Base-by-base conservation (phyloP, 2,329 filamentous ascomycete species). In the Alternaria conjuncta region DNA sequence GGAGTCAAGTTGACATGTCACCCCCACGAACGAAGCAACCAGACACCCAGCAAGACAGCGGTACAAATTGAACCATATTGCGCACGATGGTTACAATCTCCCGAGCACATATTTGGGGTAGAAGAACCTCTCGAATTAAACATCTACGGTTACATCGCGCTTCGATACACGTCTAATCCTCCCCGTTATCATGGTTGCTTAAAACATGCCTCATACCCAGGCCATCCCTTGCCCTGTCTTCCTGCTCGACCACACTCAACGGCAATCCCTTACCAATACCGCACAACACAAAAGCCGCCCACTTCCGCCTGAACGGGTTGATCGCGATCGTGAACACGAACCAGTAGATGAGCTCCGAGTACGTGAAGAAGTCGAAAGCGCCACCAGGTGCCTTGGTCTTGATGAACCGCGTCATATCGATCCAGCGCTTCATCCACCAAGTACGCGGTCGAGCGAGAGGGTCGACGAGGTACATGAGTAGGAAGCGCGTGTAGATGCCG, bases 251-350 rank as follows among this genome's bases (percentile, higher is more conserved):
- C 25, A 96, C 83, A 13, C 82, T 83, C 78, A 87, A 84, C 0
- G 93, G 93, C 50, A 96, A 75, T 20, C 83, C 83, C 46, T 87
- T 84, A 0, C 91, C 92, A 28, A 95, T 77, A 0, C 93, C 93
- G 63, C 91, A 91, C 71, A 96, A 89, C 15, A 96, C 92, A 75
- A 96, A 96, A 0, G 89, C 76, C 0, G 90, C 92, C 93, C 93
- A 96, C 82, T 96, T 96, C 92, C 93, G 96, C 9, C 93, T 84
- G 79, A 96, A 96, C 0, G 93, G 93, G 75, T 96, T 96, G 71
- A 96, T 86, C 5, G 86, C 82, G 45, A 95, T 88, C 60, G 90
- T 90, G 74, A 96, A 96, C 6, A 88, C 77, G 69, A 95, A 96
- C 93, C 93, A 96, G 84, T 92, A 96, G 5, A 96, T 75, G 55